phyloP scores from a whole-genome alignment of 2,329 filamentous ascomycete genomes.

The Thielaviopsis ethacetica region DNA sequence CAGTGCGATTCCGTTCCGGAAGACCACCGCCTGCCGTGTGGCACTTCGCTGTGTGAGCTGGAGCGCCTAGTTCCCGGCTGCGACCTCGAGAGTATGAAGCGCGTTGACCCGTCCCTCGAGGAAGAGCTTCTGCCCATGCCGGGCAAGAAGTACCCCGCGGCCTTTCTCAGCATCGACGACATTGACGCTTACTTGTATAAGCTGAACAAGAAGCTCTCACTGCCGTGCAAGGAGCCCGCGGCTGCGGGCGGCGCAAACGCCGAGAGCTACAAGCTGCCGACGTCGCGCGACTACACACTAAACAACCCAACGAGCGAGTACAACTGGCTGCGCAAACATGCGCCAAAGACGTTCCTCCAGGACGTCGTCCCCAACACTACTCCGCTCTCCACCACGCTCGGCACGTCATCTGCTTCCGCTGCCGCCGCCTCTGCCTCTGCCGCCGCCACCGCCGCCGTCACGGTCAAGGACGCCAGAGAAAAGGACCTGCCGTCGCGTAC shows the following conservation, averaged over 20 bases:
- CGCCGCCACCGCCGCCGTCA: constrained; percentile 24
- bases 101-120: constrained; percentile 43
- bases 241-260: constrained; percentile 33
- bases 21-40: constrained; percentile 25
- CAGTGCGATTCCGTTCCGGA: constrained; percentile 24
- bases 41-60: constrained; percentile 34
- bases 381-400: neutral
- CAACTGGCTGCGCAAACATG: constrained; percentile 82
- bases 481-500: constrained; percentile 19
- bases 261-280: constrained; percentile 21
- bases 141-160: constrained; percentile 39
- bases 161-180: constrained; percentile 53
- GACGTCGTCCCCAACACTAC: constrained; percentile 30
- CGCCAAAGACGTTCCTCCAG: constrained; percentile 71
- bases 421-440: too few relatives aligned
- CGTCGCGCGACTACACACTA: constrained; percentile 24
- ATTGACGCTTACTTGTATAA: constrained; percentile 58
- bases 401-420: neutral
- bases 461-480: constrained; percentile 23
- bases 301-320: constrained; percentile 81
- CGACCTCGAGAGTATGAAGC: constrained; percentile 36
- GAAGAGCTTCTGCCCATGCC: constrained; percentile 33
- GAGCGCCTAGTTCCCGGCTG: constrained; percentile 35
- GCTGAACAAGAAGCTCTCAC: constrained; percentile 36
- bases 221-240: constrained; percentile 28